These are phyloP conservation scores for Nigrograna mackinnonii DNA, from an alignment of 2,329 filamentous ascomycete genomes.

Conservation along the genomic window DNA sequence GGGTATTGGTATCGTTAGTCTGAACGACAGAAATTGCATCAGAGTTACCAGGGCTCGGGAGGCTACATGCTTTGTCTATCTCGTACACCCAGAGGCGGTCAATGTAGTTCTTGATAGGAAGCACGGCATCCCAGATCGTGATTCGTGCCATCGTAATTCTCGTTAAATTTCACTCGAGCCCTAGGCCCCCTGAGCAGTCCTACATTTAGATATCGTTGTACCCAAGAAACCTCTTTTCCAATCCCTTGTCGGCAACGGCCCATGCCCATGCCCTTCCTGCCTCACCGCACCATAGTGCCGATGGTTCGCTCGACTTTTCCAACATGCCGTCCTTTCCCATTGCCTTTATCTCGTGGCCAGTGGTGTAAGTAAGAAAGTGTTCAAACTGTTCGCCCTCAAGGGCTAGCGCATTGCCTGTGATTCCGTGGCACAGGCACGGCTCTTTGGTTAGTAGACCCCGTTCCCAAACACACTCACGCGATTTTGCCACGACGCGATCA, in stretches of 20 bases:
- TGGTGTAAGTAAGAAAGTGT: slow-evolving; percentile 63
- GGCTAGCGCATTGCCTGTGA: slow-evolving; percentile 66
- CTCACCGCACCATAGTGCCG: slow-evolving; percentile 54
- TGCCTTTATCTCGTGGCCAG: slow-evolving; percentile 58
- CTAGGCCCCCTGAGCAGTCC: too few relatives aligned
- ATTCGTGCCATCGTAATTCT: slow-evolving; percentile 24
- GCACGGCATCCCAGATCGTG: slow-evolving; percentile 12
- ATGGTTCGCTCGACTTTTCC: slow-evolving; percentile 55
- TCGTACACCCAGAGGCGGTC: too few relatives aligned
- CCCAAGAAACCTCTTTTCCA: slow-evolving; percentile 52
- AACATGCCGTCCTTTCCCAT: slow-evolving; percentile 57
- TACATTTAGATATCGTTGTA: slow-evolving; percentile 52
- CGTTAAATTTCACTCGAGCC: slow-evolving; percentile 5
- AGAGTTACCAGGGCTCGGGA: slow-evolving; percentile 3
- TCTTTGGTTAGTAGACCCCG: slow-evolving; percentile 65
- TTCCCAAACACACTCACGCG: slow-evolving; percentile 58
- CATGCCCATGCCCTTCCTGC: slow-evolving; percentile 54
- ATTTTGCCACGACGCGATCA: slow-evolving; percentile 55
- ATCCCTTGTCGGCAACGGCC: slow-evolving; percentile 48
- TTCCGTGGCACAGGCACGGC: slow-evolving; percentile 68
- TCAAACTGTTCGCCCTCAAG: slow-evolving; percentile 54
- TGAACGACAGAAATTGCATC: slow-evolving; percentile 4
- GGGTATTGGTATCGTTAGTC: slow-evolving; percentile 8
- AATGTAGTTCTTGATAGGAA: slow-evolving; percentile 1
- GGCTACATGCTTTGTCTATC: slow-evolving; percentile 7